Evolutionary conservation across 1,284 basidiomycete species (phyloP).

Genomic region (Cryptococcus floricola): DNA sequence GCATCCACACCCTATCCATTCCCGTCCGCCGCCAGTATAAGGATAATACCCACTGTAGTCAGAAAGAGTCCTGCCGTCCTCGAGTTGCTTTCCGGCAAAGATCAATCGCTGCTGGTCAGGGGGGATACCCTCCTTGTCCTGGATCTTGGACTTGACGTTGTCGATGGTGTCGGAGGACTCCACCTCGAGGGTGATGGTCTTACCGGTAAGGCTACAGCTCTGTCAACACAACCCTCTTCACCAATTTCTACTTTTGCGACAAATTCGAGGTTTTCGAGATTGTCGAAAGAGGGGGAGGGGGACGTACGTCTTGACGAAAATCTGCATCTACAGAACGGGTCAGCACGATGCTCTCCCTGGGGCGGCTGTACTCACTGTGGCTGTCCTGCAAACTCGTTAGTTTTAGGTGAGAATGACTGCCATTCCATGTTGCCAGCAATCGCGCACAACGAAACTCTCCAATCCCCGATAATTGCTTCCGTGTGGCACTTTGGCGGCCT

Average conservation of each 20-base stretch:
- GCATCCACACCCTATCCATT: background rate
- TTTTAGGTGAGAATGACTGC: conserved; percentile 1
- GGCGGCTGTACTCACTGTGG: conserved; percentile 14
- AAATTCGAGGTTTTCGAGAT: background rate
- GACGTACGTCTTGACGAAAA: conserved; percentile 31
- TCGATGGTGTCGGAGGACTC: conserved; percentile 61
- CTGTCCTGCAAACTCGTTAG: conserved; percentile 21
- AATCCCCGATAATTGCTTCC: too few species aligned
- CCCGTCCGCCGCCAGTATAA: background rate
- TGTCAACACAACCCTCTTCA: background rate
- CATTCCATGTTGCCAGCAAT: too few species aligned
- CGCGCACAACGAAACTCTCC: background rate
- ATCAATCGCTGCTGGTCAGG: conserved; percentile 92
- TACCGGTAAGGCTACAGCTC: conserved; percentile 56
- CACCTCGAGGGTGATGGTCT: conserved; percentile 59
- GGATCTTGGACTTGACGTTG: conserved; percentile 60
- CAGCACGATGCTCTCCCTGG: background rate
- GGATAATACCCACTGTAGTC: conserved; percentile 66
- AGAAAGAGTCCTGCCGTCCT: conserved; percentile 88
- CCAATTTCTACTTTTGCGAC: background rate
- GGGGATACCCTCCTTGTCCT: conserved; percentile 68
- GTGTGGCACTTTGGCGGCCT: too few species aligned
- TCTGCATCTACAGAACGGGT: conserved; percentile 29
- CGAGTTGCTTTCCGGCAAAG: conserved; percentile 93
- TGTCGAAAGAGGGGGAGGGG: background rate